Base-by-base conservation (phyloP, 257 asterid genomes). In the Capsicum baccatum region DNA sequence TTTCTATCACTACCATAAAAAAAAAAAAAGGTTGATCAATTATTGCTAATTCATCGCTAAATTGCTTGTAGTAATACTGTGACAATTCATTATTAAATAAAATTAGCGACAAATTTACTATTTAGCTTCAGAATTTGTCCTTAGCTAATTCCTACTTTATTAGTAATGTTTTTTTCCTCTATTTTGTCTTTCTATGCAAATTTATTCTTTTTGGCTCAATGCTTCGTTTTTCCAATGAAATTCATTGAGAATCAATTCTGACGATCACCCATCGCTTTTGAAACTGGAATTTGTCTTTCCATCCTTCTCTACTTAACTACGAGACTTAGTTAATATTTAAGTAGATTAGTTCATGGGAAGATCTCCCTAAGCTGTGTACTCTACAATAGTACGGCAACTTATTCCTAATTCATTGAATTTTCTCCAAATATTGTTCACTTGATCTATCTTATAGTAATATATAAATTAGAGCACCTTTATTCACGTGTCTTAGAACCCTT, bases 331-430 rank as follows among this genome's bases (percentile, higher is more conserved):
- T 76, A 74, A 15, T 50, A 52, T 76, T 16, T 52, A 14, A 54
- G 14, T 14, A 8, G 21, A 26, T 78, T 26, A 4, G 64, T 54
- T 54, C 33, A 6, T 50, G 11, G 16, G 68, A 64, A 52, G 9
- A 78, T 14, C 81, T 52, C 42, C 63, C 50, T 14, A 33, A 54
- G 6, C 50, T 50, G 47, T 21, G 81, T 54, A 76, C 64, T 76
- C 81, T 52, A 76, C 48, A 21, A 26, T 76, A 21, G 81, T 52
- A 52, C 48, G 81, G 81, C 64, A 0, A 21, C 9, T 78, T 13
- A 48, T 15, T 78, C 64, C 64, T 54, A 14, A 78, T 78, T 54
- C 63, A 78, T 26, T 76, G 81, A 76, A 52, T 54, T 63, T 76
- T 76, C 64, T 76, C 81, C n/a, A 78, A 76, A 52, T 52, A 16